Percentiles rank a stretch among this genome's conserved stretches.
phyloP scores from a whole-genome alignment of 345 rosid species.

The Microthlaspi erraticum region DNA sequence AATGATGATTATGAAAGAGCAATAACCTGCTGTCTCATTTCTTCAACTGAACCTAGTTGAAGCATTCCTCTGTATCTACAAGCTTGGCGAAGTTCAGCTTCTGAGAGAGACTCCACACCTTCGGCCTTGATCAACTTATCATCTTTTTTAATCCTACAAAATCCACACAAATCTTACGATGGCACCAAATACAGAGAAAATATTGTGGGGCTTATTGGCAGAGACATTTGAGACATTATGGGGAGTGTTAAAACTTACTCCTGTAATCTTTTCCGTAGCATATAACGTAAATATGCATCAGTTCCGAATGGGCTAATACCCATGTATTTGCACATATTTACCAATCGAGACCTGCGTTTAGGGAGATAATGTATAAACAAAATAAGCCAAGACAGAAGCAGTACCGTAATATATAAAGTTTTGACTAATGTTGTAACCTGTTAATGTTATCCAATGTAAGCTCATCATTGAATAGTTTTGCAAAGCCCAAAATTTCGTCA shows the following conservation, averaged over 20 bases:
- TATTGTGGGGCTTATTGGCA: not conserved
- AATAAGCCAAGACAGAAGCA: conserved; percentile 19
- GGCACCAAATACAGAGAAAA: conserved; percentile 9
- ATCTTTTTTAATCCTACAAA: conserved; percentile 84
- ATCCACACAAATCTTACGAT: conserved; percentile 11
- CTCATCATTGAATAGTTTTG: conserved; percentile 92
- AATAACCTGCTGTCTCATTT: conserved; percentile 89
- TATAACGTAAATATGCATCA: conserved; percentile 89
- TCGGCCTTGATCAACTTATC: conserved; percentile 94
- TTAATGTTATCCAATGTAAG: conserved; percentile 95
- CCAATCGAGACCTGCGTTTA: conserved; percentile 79
- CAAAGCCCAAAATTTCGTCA: conserved; percentile 97
- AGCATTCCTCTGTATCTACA: conserved; percentile 95
- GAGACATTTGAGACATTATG: conserved; percentile 10
- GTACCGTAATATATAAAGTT: not conserved
- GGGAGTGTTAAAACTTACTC: conserved; percentile 59
- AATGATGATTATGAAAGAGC: conserved; percentile 14
- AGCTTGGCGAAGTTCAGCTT: conserved; percentile 90
- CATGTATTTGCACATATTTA: conserved; percentile 99
- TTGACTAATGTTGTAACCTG: conserved; percentile 58
- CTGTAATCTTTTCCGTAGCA: conserved; percentile 89
- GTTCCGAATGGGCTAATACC: conserved; percentile 95
- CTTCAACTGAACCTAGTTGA: conserved; percentile 87
- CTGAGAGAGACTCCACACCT: conserved; percentile 92
- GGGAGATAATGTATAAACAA: conserved; percentile 36